phyloP scores from a whole-genome alignment of 2,329 filamentous ascomycete species.

The Fusarium sterilihyphosum region DNA sequence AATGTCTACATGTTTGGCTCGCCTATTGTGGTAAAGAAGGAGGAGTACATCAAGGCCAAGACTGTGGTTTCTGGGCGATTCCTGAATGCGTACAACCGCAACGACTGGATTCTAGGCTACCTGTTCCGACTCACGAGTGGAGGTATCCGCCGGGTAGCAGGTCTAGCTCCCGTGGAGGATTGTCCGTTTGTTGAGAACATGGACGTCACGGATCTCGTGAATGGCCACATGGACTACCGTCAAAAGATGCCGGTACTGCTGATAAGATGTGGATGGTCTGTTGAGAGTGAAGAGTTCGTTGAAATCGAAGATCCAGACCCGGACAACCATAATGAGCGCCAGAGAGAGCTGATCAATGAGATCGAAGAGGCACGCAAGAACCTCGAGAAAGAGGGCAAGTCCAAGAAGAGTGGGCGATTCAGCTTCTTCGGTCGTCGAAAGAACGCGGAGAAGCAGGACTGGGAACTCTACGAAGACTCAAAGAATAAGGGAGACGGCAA shows the following conservation, averaged over 20 bases:
- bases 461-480: slow-evolving; percentile 91
- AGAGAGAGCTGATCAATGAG: slow-evolving; percentile 93
- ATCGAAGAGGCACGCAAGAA: slow-evolving; percentile 94
- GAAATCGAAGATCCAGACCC: slow-evolving; percentile 98
- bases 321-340: slow-evolving; percentile 86
- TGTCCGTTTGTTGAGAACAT: slow-evolving; percentile 89
- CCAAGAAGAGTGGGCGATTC: slow-evolving; percentile 68
- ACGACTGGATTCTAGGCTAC: slow-evolving; percentile 97
- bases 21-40: slow-evolving; percentile 88
- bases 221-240: slow-evolving; percentile 97
- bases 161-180: slow-evolving; percentile 78
- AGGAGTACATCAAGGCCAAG: slow-evolving; percentile 84
- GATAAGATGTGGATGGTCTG: slow-evolving; percentile 87
- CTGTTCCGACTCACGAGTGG: slow-evolving; percentile 94
- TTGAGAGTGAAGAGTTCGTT: slow-evolving; percentile 91
- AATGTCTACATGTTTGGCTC: slow-evolving; percentile 97
- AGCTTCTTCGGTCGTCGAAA: slow-evolving; percentile 86
- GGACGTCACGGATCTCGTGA: slow-evolving; percentile 84
- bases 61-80: slow-evolving; percentile 93
- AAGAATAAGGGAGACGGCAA: slow-evolving; percentile 51
- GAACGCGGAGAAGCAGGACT: slow-evolving; percentile 82
- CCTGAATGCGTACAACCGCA: slow-evolving; percentile 91
- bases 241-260: slow-evolving; percentile 89
- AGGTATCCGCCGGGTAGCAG: slow-evolving; percentile 88
- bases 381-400: slow-evolving; percentile 81